Evolutionary conservation across 139 green algal genomes (phyloP).

Genomic region (Protoeuglena noctilucae): DNA sequence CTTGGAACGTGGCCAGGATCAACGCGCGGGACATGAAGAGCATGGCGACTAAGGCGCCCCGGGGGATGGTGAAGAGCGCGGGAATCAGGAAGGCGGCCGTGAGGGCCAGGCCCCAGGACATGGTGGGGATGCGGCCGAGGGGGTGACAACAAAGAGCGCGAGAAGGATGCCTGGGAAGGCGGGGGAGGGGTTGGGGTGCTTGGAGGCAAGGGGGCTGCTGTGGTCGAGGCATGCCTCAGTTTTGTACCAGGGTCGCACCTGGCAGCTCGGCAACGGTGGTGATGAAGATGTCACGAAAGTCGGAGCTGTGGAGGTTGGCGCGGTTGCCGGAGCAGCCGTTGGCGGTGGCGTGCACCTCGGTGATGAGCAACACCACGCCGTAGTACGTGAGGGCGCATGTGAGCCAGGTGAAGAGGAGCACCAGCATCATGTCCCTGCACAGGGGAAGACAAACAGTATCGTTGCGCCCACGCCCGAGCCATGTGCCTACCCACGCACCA

Average conservation of each 20-base stretch:
- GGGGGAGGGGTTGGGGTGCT: too few relatives aligned
- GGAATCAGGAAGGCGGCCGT: background rate
- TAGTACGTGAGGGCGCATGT: background rate
- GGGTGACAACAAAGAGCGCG: background rate
- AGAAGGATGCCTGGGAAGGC: background rate
- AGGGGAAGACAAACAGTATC: background rate
- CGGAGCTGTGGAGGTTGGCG: constrained; percentile 1
- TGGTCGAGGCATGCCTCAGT: too few relatives aligned
- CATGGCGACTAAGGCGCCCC: background rate
- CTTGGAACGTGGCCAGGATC: background rate
- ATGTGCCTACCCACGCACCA: background rate
- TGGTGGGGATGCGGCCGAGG: background rate
- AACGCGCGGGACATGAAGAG: background rate
- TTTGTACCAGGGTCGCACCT: too few relatives aligned
- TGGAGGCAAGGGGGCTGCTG: too few relatives aligned
- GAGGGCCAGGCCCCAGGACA: background rate
- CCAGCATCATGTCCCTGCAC: background rate
- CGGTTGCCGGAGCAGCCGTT: background rate
- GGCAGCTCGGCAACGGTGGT: background rate
- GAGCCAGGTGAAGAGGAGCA: background rate
- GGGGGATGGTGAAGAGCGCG: background rate
- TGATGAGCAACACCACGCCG: constrained; percentile 1
- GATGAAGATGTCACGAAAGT: background rate
- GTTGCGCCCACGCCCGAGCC: background rate
- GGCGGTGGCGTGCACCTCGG: background rate